Evolutionary conservation across 306 rosid genomes (phyloP).

Genomic region (Neltuma alba): DNA sequence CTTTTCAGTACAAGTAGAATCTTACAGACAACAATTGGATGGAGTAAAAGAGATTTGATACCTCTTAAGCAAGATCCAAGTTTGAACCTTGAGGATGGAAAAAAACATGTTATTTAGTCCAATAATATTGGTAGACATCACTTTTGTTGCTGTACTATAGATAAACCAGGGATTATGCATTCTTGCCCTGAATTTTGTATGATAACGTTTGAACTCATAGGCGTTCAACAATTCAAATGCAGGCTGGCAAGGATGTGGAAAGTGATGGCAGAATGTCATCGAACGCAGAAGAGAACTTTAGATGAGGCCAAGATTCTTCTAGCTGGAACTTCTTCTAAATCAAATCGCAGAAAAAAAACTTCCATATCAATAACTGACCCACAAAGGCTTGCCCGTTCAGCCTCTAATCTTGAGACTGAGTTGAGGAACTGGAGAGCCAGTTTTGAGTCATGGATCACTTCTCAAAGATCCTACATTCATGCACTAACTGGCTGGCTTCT

Average conservation of each 20-base stretch:
- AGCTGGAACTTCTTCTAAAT: conserved; percentile 61
- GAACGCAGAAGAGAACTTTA: conserved; percentile 71
- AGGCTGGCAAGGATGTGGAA: conserved; percentile 96
- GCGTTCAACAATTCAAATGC: conserved; percentile 24
- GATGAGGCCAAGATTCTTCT: conserved; percentile 87
- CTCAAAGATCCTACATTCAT: conserved; percentile 85
- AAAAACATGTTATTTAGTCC: neutral
- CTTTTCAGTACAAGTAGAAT: neutral
- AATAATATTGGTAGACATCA: neutral
- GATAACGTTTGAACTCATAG: conserved; percentile 15
- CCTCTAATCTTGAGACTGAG: conserved; percentile 77
- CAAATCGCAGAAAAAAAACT: conserved; percentile 52
- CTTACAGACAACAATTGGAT: neutral
- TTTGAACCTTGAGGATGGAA: neutral
- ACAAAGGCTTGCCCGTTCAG: conserved; percentile 63
- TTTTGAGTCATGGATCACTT: conserved; percentile 80
- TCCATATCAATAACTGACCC: conserved; percentile 58
- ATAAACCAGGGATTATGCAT: neutral
- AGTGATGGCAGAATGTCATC: conserved; percentile 93
- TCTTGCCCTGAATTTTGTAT: neutral
- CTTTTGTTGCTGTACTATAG: neutral
- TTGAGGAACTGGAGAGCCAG: conserved; percentile 86
- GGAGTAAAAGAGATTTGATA: neutral
- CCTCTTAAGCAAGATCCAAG: neutral
- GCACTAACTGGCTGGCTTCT: conserved; percentile 88